These are phyloP conservation scores for Botryotinia calthae DNA, from an alignment of 2,329 filamentous ascomycete genomes.

Conservation along the genomic window DNA sequence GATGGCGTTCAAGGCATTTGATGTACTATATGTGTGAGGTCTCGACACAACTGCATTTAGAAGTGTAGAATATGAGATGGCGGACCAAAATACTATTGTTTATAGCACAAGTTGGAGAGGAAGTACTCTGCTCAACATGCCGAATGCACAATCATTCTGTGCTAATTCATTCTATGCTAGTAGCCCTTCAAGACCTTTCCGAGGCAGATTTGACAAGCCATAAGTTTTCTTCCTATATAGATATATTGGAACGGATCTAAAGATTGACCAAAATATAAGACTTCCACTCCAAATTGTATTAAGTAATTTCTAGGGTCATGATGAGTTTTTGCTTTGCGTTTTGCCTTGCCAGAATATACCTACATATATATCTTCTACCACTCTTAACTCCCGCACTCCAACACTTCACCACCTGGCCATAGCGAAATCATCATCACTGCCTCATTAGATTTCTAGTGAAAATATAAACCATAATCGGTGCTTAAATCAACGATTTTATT, in stretches of 20 bases:
- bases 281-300: neutral
- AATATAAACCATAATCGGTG: neutral
- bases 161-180: neutral
- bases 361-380: neutral
- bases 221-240: neutral
- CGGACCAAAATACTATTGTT: conserved; percentile 7
- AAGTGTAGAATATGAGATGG: conserved; percentile 12
- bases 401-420: neutral
- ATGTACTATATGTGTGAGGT: conserved; percentile 20
- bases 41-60: conserved; percentile 17
- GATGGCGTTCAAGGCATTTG: conserved; percentile 23
- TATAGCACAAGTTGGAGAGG: conserved; percentile 5
- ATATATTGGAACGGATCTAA: neutral
- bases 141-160: conserved; percentile 4
- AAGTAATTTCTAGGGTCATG: neutral
- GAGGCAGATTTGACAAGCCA: neutral
- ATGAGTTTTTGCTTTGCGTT: neutral
- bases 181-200: neutral
- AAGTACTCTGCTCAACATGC: neutral
- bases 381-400: neutral
- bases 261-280: neutral
- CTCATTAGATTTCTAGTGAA: neutral
- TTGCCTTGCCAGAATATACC: neutral
- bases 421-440: neutral
- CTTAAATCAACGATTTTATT: neutral